phyloP scores from a whole-genome alignment of 2,329 filamentous ascomycete species.

The Coniochaeta prunicola region DNA sequence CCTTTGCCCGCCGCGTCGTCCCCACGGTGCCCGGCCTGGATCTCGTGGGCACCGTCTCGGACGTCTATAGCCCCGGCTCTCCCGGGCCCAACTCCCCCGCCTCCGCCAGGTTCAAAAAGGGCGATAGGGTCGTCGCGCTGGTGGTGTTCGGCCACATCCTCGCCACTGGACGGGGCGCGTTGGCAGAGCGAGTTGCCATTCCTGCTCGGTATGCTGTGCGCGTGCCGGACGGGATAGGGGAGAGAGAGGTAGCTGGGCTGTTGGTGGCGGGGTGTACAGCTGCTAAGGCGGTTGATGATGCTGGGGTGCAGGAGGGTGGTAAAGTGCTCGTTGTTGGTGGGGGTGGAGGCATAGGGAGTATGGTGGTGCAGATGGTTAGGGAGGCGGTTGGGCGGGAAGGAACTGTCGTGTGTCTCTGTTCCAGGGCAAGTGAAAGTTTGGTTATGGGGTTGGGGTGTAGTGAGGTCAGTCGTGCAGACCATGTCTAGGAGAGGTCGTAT shows the following conservation, averaged over 20 bases:
- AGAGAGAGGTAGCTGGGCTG: slow-evolving; percentile 20
- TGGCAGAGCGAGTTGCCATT: slow-evolving; percentile 6
- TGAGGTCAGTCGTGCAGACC: neutral
- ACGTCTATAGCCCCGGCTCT: neutral
- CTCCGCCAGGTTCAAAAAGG: neutral
- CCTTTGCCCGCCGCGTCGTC: slow-evolving; percentile 20
- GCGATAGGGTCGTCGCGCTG: neutral
- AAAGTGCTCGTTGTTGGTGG: slow-evolving; percentile 40
- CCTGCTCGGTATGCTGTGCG: slow-evolving; percentile 21
- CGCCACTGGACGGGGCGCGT: slow-evolving; percentile 20
- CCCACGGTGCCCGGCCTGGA: slow-evolving; percentile 23
- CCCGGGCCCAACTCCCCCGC: too few relatives aligned
- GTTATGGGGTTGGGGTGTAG: neutral
- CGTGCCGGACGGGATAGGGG: slow-evolving; percentile 14
- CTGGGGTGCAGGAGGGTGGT: slow-evolving; percentile 12
- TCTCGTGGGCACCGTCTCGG: slow-evolving; percentile 23
- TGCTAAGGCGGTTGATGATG: slow-evolving; percentile 16
- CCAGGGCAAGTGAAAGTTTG: slow-evolving; percentile 21
- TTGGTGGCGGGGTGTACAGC: slow-evolving; percentile 27
- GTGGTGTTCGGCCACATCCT: slow-evolving; percentile 7
- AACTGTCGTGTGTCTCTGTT: slow-evolving; percentile 39
- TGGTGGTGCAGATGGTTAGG: slow-evolving; percentile 35
- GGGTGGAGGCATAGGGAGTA: slow-evolving; percentile 39
- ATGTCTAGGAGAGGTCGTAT: neutral
- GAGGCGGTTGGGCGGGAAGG: slow-evolving; percentile 12